A percentile compares a stretch with the other conserved stretches of the same genome.
Conservation (phyloP, 2,329 filamentous ascomycete genomes). For the Chaetomiaceae sp. region DNA sequence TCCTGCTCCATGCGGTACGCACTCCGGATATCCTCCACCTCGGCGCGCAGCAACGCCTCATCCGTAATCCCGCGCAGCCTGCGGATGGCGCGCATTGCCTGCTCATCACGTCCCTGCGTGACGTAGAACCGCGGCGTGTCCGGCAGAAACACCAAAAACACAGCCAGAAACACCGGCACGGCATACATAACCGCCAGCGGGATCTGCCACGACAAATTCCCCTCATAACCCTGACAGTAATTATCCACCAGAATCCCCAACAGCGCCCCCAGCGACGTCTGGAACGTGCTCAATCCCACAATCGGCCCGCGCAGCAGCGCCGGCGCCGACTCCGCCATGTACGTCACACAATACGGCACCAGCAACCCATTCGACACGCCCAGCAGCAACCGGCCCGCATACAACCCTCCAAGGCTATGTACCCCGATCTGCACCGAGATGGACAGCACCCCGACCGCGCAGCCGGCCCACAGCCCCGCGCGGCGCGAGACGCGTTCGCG, state of each 20-base stretch:
- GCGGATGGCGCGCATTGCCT: slow-evolving; percentile 17
- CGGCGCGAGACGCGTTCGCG: slow-evolving; percentile 38
- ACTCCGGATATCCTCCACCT: slow-evolving; percentile 21
- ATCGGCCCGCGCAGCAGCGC: slow-evolving; percentile 18
- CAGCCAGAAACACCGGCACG: slow-evolving; percentile 30
- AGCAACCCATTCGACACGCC: slow-evolving; percentile 48
- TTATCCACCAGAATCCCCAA: slow-evolving; percentile 47
- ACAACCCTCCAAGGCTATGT: slow-evolving; percentile 41
- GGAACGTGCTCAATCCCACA: slow-evolving; percentile 22
- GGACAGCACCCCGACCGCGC: slow-evolving; percentile 39
- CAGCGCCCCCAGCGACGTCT: slow-evolving; percentile 28
- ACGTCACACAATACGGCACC: slow-evolving; percentile 36
- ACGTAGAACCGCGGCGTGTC: slow-evolving; percentile 27
- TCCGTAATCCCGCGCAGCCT: slow-evolving; percentile 18
- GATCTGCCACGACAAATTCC: slow-evolving; percentile 33
- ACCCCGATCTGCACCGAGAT: slow-evolving; percentile 50
- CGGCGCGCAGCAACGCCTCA: slow-evolving; percentile 14
- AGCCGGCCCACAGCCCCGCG: slow-evolving; percentile 39
- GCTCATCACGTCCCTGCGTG: slow-evolving; percentile 17
- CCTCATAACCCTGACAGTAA: slow-evolving; percentile 32
- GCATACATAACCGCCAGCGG: slow-evolving; percentile 35
- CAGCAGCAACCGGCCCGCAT: slow-evolving; percentile 45
- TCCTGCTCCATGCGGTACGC: slow-evolving; percentile 18
- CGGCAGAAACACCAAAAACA: slow-evolving; percentile 34
- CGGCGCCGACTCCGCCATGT: slow-evolving; percentile 23